phyloP scores from a whole-genome alignment of 176 grass and related monocot genomes.

The barley (Hordeum vulgare) region MorexV3_pseudomolecules_assembly NC_058522.1:155739393-155739892 shows the following conservation, averaged over 20 bases:
- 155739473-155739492: slow-evolving; percentile 1
- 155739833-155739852: background rate
- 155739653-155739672: background rate
- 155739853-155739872: background rate
- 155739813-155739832: background rate
- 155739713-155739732: background rate
- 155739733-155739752: background rate
- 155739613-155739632: background rate
- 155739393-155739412: background rate
- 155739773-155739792: background rate
- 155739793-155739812: background rate
- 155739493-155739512: background rate
- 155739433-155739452: background rate
- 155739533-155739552: background rate
- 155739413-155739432: background rate
- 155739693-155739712: background rate
- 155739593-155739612: background rate
- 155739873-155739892: background rate
- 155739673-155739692: background rate
- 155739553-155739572: background rate
- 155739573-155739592: background rate
- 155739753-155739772: background rate
- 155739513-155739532: slow-evolving; percentile 5
- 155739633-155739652: background rate
- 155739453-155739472: background rate